Evolutionary conservation across 495 filamentous ascomycete genomes (phyloP).

Genomic region (Hapsidospora chrysogenum): DNA sequence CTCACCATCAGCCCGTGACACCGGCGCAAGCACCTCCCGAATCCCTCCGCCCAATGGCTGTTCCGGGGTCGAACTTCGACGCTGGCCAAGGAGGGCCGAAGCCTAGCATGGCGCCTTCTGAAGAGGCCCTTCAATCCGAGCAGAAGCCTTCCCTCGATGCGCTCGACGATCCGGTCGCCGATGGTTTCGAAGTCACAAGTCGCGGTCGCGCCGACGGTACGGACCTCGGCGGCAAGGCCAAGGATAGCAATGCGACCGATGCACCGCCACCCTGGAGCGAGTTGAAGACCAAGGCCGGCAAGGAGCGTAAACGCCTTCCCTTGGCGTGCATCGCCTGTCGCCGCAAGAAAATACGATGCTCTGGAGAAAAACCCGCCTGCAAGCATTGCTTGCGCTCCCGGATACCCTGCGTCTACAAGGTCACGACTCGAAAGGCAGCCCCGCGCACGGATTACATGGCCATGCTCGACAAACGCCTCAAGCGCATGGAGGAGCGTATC

Average conservation of each 20-base stretch:
- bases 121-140: slow-evolving; percentile 1
- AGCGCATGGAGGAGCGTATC: slow-evolving; percentile 93
- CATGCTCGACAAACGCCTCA: slow-evolving; percentile 86
- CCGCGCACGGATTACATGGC: slow-evolving; percentile 98
- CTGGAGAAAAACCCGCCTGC: slow-evolving; percentile 92
- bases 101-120: slow-evolving; percentile 25
- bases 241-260: slow-evolving; percentile 34
- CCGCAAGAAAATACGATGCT: slow-evolving; percentile 95
- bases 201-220: slow-evolving; percentile 27
- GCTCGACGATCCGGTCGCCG: slow-evolving; percentile 30
- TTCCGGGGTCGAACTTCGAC: slow-evolving; percentile 19
- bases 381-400: slow-evolving; percentile 89
- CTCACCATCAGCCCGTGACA: slow-evolving; percentile 7
- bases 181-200: slow-evolving; percentile 34
- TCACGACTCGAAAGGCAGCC: slow-evolving; percentile 87
- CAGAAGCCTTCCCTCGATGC: slow-evolving; percentile 11
- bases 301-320: slow-evolving; percentile 84
- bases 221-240: slow-evolving; percentile 30
- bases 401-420: slow-evolving; percentile 97
- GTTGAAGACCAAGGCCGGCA: slow-evolving; percentile 94
- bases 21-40: slow-evolving; percentile 13
- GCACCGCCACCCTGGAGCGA: slow-evolving; percentile 73
- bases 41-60: slow-evolving; percentile 5
- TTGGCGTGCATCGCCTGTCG: slow-evolving; percentile 93
- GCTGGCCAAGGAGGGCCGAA: slow-evolving; percentile 31